Evolutionary conservation across 257 asterid genomes (phyloP).

Genomic region (Echites panduratus): DNA sequence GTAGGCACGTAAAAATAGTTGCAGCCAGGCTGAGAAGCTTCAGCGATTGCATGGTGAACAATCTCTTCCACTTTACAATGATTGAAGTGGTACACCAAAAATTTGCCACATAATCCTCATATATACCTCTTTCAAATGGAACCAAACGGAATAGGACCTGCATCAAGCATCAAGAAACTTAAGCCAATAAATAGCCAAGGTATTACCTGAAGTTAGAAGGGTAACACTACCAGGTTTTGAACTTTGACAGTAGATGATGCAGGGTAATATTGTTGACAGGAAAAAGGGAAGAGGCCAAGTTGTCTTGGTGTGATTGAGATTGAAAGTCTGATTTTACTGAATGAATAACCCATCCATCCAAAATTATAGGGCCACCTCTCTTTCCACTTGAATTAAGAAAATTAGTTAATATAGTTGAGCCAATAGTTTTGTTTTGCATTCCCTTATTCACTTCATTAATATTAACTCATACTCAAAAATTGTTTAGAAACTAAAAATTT

Average conservation of each 20-base stretch:
- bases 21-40: conserved; percentile 68
- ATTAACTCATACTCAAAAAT: too few species aligned
- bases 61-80: conserved; percentile 82
- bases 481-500: too few species aligned
- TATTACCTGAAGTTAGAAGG: not conserved
- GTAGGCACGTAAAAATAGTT: conserved; percentile 68
- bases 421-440: too few species aligned
- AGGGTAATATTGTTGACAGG: too few species aligned
- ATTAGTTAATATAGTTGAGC: too few species aligned
- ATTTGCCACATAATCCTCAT: conserved; percentile 96
- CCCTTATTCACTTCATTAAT: too few species aligned
- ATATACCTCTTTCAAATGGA: conserved; percentile 94
- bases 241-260: not conserved
- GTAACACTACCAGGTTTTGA: not conserved
- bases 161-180: conserved; percentile 25
- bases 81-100: conserved; percentile 94
- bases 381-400: too few species aligned
- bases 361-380: too few species aligned
- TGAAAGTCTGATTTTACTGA: too few species aligned
- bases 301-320: too few species aligned
- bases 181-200: not conserved
- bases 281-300: too few species aligned
- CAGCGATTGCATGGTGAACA: conserved; percentile 60
- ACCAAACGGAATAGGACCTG: conserved; percentile 97
- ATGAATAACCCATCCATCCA: too few species aligned